These are phyloP conservation scores for Candida gigantensis DNA, from an alignment of 1,139 yeast species.

Conservation along the genomic window DNA sequence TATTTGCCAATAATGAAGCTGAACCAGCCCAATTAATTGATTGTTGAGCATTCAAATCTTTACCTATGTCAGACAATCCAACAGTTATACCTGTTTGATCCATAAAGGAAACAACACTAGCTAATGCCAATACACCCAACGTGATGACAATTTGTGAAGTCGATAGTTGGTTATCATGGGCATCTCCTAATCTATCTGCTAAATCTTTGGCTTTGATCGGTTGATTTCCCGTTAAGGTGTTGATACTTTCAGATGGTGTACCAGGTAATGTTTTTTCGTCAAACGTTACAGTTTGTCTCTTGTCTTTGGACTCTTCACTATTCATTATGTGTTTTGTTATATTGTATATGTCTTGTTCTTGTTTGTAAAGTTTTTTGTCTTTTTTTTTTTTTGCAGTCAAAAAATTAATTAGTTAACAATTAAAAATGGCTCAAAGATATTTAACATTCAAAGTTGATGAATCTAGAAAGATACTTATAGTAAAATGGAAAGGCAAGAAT, in stretches of 20 bases:
- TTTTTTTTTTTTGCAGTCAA: neutral
- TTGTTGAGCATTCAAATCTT: conserved; percentile 36
- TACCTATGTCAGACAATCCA: conserved; percentile 37
- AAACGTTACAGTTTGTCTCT: conserved; percentile 8
- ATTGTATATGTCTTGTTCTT: neutral
- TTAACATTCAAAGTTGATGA: too few species aligned
- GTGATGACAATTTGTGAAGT: conserved; percentile 30
- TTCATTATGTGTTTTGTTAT: too few species aligned
- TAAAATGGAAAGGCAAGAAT: too few species aligned
- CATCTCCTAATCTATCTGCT: conserved; percentile 37
- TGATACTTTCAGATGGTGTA: conserved; percentile 12
- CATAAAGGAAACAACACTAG: conserved; percentile 29
- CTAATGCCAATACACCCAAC: conserved; percentile 28
- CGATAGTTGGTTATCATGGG: conserved; percentile 37
- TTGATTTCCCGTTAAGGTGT: conserved; percentile 7
- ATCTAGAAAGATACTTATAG: too few species aligned
- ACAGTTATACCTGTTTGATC: conserved; percentile 49
- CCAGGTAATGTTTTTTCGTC: conserved; percentile 10
- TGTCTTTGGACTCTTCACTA: conserved; percentile 4
- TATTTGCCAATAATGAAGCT: conserved; percentile 45
- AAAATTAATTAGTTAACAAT: too few species aligned
- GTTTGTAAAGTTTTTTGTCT: neutral
- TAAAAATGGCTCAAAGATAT: too few species aligned
- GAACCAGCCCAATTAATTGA: conserved; percentile 57
- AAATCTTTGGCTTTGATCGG: conserved; percentile 18